Conservation (phyloP, 2,329 filamentous ascomycete species). For the Aspergillus sp. region DNA sequence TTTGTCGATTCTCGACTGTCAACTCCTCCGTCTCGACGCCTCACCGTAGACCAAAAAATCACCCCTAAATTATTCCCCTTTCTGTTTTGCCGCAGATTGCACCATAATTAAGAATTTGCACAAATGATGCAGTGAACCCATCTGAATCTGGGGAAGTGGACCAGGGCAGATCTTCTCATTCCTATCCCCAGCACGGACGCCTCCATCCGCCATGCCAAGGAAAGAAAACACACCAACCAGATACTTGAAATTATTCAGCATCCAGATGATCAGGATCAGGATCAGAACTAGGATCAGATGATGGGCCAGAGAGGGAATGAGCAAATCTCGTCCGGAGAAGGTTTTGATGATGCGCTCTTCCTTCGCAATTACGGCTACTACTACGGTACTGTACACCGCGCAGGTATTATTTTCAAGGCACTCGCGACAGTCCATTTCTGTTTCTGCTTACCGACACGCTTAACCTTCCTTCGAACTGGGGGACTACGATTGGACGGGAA, state of each 20-base stretch:
- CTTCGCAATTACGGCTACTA: too few species aligned
- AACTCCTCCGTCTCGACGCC: neutral
- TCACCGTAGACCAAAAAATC: neutral
- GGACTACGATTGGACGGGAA: constrained; percentile 12
- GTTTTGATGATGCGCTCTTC: neutral
- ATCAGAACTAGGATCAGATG: constrained; percentile 11
- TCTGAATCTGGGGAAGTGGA: constrained; percentile 27
- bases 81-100: too few species aligned
- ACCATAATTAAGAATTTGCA: too few species aligned
- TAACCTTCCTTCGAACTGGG: neutral
- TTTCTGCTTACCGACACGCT: constrained; percentile 6
- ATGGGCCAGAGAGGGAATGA: neutral
- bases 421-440: neutral
- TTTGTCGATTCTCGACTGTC: neutral
- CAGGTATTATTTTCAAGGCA: neutral
- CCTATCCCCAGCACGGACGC: constrained; percentile 16
- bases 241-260: neutral
- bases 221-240: neutral
- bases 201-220: neutral
- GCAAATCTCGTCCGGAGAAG: neutral
- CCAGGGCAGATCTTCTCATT: constrained; percentile 15
- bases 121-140: too few species aligned
- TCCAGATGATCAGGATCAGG: constrained; percentile 2
- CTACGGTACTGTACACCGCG: too few species aligned
- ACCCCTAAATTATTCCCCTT: neutral